Conservation (phyloP, 2,329 filamentous ascomycete genomes). For the Neopestalotiopsis sp. region DNA sequence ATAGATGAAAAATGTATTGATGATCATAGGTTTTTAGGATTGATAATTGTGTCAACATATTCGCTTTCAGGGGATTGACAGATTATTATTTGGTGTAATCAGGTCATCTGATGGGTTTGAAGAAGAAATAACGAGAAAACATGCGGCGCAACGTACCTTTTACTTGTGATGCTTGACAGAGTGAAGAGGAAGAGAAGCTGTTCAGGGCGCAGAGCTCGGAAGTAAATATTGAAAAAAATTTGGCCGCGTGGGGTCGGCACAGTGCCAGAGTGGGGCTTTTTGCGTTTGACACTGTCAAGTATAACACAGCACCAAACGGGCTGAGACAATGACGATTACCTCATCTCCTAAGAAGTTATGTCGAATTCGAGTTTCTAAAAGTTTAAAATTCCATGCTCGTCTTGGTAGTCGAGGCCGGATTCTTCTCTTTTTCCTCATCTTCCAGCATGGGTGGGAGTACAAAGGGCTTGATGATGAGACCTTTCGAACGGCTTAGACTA, state of each 20-base stretch:
- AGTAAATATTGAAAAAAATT: constrained; percentile 13
- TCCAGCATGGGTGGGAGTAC: constrained; percentile 86
- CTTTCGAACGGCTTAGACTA: constrained; percentile 78
- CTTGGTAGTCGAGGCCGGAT: constrained; percentile 61
- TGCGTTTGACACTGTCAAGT: background rate
- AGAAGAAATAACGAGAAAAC: background rate
- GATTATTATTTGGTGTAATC: constrained; percentile 71
- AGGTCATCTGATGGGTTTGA: constrained; percentile 42
- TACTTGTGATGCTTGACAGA: constrained; percentile 23
- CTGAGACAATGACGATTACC: no score
- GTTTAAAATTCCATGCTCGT: constrained; percentile 74
- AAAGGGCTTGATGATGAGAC: constrained; percentile 85
- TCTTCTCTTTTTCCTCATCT: constrained; percentile 62
- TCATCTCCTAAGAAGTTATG: no score
- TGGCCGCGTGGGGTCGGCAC: constrained; percentile 16
- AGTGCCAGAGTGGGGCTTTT: background rate
- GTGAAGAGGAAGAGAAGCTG: constrained; percentile 3
- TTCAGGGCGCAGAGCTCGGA: background rate
- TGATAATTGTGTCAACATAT: constrained; percentile 57
- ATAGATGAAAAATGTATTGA: constrained; percentile 34
- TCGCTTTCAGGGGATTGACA: constrained; percentile 82
- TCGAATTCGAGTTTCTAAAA: background rate
- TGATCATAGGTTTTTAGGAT: constrained; percentile 47
- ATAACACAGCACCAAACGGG: no score
- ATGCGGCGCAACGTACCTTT: constrained; percentile 30